These are phyloP conservation scores for Claviceps sp. DNA, from an alignment of 2,329 filamentous ascomycete species.

Conservation along the genomic window DNA sequence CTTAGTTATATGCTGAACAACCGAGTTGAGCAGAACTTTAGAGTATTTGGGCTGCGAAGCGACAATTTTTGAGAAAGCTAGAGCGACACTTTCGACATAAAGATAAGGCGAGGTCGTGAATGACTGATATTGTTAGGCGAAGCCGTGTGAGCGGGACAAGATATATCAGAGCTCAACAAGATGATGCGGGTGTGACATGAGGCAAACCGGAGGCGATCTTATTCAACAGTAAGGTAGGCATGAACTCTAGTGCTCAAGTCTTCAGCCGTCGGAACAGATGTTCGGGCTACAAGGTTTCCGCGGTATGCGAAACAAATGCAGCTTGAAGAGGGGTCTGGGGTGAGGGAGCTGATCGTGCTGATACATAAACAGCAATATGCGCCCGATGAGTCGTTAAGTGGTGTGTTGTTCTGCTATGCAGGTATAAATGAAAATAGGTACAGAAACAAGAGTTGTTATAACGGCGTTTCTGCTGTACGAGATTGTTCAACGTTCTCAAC, in stretches of 20 bases:
- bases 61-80: slow-evolving; percentile 5
- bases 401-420: slow-evolving; percentile 8
- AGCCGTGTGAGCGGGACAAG: slow-evolving; percentile 26
- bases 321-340: slow-evolving; percentile 92
- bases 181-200: slow-evolving; percentile 41
- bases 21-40: not conserved
- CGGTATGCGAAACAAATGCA: slow-evolving; percentile 94
- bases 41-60: slow-evolving; percentile 10
- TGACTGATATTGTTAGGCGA: slow-evolving; percentile 13
- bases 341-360: slow-evolving; percentile 82
- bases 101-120: slow-evolving; percentile 11
- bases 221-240: slow-evolving; percentile 40
- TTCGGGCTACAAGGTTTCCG: slow-evolving; percentile 85
- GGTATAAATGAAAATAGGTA: not conserved
- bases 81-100: slow-evolving; percentile 25
- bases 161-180: slow-evolving; percentile 40
- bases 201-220: slow-evolving; percentile 34
- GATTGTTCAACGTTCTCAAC: not conserved
- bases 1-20: not conserved
- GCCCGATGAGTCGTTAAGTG: slow-evolving; percentile 18
- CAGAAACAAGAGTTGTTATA: not conserved
- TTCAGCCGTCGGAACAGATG: slow-evolving; percentile 89
- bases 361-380: slow-evolving; percentile 78
- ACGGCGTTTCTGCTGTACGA: not conserved
- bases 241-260: slow-evolving; percentile 34